Base-by-base conservation (phyloP, 2,329 filamentous ascomycete genomes). In the Dryadomyces quercus-mongolicae region DNA sequence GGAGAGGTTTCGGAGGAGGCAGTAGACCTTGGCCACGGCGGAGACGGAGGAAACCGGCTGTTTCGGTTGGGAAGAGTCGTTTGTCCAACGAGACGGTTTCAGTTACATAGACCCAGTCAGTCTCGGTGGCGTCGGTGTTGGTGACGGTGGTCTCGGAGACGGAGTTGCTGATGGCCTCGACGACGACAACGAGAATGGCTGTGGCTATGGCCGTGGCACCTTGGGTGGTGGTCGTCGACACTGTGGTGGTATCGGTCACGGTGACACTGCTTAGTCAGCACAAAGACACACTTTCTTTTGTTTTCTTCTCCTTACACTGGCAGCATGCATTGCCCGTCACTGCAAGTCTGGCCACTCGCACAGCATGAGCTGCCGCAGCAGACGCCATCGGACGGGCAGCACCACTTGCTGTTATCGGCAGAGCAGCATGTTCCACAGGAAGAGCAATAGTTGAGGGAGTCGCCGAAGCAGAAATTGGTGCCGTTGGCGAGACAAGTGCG, bases 281-380 rank as follows among this genome's bases (percentile, higher is more conserved):
- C 15, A 4, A 40, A 4, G 25, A 31, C 8, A 7, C 13, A 20
- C 20, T 34, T 31, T 51, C 10, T 36, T 18, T 22, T 18, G 15
- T 9, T 36, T 7, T 31, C 42, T 20, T 31, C 18, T 25, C 18
- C 51, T 47, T 47, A 47, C 34, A 46, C 43, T 9, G 50, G 25
- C 40, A 34, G n/a, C 1, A 61, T 56, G 54, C 65, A 67, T 38
- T 63, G 57, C 1, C 64, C 64, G 5, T 61, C 46, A 47, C 55
- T 61, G 55, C 65, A 67, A 9, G 61, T 62, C 56, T 67, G 62
- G 10, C 63, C 65, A 36, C 54, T 58, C 2, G 57, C 58, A 58
- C 65, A 67, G 55, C 65, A 67, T n/a, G 64, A 60, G 8, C 54
- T 54, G 44, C 64, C 65, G 49, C 65, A 67, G 54, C 65, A 67